Percentiles rank a stretch among this genome's conserved stretches.
phyloP scores from a whole-genome alignment of 2,329 filamentous ascomycete genomes.

The Aspergillus pseudoterreus region DNA sequence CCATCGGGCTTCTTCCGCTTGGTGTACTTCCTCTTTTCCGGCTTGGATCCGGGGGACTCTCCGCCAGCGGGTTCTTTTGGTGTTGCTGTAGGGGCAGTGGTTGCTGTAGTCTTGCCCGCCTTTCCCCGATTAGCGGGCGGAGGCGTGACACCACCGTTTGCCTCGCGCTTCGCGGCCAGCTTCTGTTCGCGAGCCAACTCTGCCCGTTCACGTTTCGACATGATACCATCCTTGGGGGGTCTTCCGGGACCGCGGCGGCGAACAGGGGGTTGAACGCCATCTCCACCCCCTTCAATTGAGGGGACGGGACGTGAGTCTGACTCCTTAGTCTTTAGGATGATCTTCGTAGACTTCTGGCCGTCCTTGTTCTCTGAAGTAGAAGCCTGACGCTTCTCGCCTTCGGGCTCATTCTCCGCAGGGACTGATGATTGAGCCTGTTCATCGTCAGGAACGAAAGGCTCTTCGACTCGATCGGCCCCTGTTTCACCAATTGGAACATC shows the following conservation, averaged over 20 bases:
- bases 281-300: conserved; percentile 33
- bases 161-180: conserved; percentile 45
- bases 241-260: conserved; percentile 55
- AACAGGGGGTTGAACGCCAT: conserved; percentile 37
- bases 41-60: conserved; percentile 37
- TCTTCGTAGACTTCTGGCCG: conserved; percentile 24
- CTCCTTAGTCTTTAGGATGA: conserved; percentile 29
- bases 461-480: conserved; percentile 45
- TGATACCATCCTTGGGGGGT: conserved; percentile 64
- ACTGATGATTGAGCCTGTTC: conserved; percentile 30
- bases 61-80: conserved; percentile 31
- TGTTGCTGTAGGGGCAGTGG: conserved; percentile 3
- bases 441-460: conserved; percentile 35
- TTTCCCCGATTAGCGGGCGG: conserved; percentile 31
- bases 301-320: conserved; percentile 23
- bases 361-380: conserved; percentile 27
- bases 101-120: conserved; percentile 25
- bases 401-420: conserved; percentile 39
- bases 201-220: conserved; percentile 61
- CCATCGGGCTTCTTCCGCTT: conserved; percentile 45
- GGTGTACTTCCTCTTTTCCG: conserved; percentile 47
- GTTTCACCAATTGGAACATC: conserved; percentile 47
- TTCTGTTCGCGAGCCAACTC: conserved; percentile 53
- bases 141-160: conserved; percentile 45
- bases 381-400: conserved; percentile 24